Evolutionary conservation across 169 alveolate species (phyloP).

Genomic region (Plasmodium cynomolgi): DNA sequence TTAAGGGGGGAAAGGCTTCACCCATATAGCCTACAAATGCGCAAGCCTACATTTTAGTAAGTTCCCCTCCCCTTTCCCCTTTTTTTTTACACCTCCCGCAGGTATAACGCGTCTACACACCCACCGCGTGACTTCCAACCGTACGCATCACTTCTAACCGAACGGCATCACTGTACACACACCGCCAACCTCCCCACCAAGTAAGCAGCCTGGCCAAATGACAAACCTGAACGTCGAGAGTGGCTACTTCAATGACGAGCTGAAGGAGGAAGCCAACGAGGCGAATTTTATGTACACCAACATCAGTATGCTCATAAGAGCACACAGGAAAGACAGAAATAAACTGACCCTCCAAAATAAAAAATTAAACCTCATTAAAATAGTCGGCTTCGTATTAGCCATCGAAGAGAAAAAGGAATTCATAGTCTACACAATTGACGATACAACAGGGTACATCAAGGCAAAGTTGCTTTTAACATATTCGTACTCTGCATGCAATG

Average conservation of each 20-base stretch:
- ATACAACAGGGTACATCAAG: conserved; percentile 71
- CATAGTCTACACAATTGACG: conserved; percentile 71
- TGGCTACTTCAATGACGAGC: conserved; percentile 71
- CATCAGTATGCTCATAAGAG: conserved; percentile 65
- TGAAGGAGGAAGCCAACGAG: conserved; percentile 67
- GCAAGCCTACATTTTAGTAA: background rate
- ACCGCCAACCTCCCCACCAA: background rate
- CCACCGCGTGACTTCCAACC: too few species aligned
- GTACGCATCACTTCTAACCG: too few species aligned
- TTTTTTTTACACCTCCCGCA: background rate
- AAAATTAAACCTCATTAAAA: conserved; percentile 72
- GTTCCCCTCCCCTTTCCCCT: background rate
- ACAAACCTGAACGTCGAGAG: conserved; percentile 62
- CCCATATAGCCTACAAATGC: conserved; percentile 1
- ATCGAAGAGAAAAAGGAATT: conserved; percentile 73
- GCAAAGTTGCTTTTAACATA: conserved; percentile 69
- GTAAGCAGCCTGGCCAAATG: conserved; percentile 17
- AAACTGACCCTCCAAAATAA: conserved; percentile 42
- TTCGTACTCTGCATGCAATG: conserved; percentile 23
- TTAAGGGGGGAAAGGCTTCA: background rate
- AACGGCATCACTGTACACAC: background rate
- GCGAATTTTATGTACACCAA: conserved; percentile 65
- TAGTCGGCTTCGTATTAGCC: conserved; percentile 66
- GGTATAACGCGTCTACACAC: background rate
- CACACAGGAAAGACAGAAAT: conserved; percentile 63